Percentiles rank a stretch among this genome's conserved stretches.
Conservation (phyloP, 768 basidiomycete genomes). For the Mycena chlorophos region DNA sequence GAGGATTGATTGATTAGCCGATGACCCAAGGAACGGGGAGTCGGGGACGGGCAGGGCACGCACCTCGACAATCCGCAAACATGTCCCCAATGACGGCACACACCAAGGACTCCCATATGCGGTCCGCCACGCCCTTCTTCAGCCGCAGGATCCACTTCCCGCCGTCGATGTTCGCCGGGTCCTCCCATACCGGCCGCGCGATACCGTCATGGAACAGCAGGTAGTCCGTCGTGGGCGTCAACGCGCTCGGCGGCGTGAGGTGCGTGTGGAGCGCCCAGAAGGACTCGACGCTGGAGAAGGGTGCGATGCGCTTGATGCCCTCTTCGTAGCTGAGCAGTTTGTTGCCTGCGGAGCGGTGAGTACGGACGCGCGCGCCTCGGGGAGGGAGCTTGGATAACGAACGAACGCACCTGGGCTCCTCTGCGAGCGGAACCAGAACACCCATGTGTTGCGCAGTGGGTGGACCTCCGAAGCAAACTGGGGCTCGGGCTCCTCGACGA, state of each 20-base stretch:
- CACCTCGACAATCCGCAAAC: slow-evolving; percentile 67
- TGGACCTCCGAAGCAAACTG: slow-evolving; percentile 40
- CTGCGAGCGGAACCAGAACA: slow-evolving; percentile 91
- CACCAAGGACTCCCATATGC: slow-evolving; percentile 88
- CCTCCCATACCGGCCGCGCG: slow-evolving; percentile 93
- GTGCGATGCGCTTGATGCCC: slow-evolving; percentile 89
- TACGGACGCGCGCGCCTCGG: too few species aligned
- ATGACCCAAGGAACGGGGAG: not conserved
- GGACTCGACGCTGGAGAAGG: slow-evolving; percentile 91
- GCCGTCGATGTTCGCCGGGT: slow-evolving; percentile 81
- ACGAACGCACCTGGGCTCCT: too few species aligned
- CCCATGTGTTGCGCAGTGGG: slow-evolving; percentile 85
- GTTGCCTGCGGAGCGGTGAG: slow-evolving; percentile 84
- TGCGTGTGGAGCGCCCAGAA: slow-evolving; percentile 96
- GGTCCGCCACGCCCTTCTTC: slow-evolving; percentile 86
- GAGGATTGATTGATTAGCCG: not conserved
- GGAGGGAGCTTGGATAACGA: too few species aligned
- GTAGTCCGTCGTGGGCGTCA: slow-evolving; percentile 90
- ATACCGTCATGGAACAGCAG: slow-evolving; percentile 87
- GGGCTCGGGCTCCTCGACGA: slow-evolving; percentile 15
- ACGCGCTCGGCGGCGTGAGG: slow-evolving; percentile 77
- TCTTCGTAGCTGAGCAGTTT: slow-evolving; percentile 92
- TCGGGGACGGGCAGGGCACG: slow-evolving; percentile 6
- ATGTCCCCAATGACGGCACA: slow-evolving; percentile 88
- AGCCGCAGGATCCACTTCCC: slow-evolving; percentile 97